These are phyloP conservation scores for Lindgomyces ingoldianus DNA, from an alignment of 495 filamentous ascomycete species.

Conservation along the genomic window DNA sequence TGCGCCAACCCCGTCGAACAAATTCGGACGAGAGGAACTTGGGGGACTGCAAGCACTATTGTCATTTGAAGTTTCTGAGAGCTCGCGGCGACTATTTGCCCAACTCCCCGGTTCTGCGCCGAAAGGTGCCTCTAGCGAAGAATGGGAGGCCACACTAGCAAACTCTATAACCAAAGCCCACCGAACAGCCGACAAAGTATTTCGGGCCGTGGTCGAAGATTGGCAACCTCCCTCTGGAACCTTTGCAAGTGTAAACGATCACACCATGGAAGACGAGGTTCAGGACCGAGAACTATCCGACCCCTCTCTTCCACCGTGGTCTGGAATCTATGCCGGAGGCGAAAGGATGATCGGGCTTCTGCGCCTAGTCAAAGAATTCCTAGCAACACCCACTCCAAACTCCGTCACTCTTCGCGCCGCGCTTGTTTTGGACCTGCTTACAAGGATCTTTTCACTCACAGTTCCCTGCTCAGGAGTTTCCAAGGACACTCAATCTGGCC, in stretches of 20 bases:
- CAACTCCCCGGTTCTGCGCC: slow-evolving; percentile 72
- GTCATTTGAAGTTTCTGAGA: slow-evolving; percentile 16
- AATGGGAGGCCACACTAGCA: slow-evolving; percentile 69
- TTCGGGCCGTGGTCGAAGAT: slow-evolving; percentile 73
- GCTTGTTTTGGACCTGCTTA: slow-evolving; percentile 63
- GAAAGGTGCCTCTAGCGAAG: slow-evolving; percentile 68
- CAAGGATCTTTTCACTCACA: slow-evolving; percentile 66
- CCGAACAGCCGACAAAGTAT: slow-evolving; percentile 68
- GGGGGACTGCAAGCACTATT: neutral
- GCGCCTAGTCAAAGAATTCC: slow-evolving; percentile 54
- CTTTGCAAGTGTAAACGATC: slow-evolving; percentile 25
- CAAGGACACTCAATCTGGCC: slow-evolving; percentile 37
- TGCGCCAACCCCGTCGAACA: slow-evolving; percentile 54
- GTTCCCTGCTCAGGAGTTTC: slow-evolving; percentile 50
- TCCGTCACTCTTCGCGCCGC: slow-evolving; percentile 65
- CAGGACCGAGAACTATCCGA: slow-evolving; percentile 45
- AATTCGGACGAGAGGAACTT: slow-evolving; percentile 3
- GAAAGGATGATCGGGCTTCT: slow-evolving; percentile 67
- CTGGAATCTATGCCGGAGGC: slow-evolving; percentile 67
- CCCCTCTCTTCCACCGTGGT: slow-evolving; percentile 66
- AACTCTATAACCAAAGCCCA: slow-evolving; percentile 63
- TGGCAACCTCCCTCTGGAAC: slow-evolving; percentile 64
- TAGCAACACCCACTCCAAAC: slow-evolving; percentile 60
- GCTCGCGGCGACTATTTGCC: slow-evolving; percentile 55
- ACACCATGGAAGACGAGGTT: slow-evolving; percentile 44